Percentiles rank a stretch among this genome's conserved stretches.
phyloP scores from a whole-genome alignment of 345 rosid species.

The Boechera retrofracta region DNA sequence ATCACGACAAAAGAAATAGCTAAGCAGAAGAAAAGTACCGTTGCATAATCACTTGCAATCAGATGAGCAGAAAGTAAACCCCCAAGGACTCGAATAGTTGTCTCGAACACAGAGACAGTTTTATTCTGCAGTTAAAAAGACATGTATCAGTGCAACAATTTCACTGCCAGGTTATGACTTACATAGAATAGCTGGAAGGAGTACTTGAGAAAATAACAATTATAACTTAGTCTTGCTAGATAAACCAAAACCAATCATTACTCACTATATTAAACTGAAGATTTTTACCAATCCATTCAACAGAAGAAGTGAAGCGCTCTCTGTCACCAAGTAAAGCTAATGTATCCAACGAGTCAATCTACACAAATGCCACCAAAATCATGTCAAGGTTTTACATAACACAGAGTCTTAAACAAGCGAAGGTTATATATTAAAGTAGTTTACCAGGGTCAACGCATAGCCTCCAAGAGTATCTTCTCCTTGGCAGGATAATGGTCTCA shows the following conservation, averaged over 20 bases:
- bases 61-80: slow-evolving; percentile 99
- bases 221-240: slow-evolving; percentile 11
- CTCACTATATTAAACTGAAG: slow-evolving; percentile 99
- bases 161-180: neutral
- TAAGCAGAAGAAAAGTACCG: slow-evolving; percentile 54
- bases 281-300: slow-evolving; percentile 97
- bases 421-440: neutral
- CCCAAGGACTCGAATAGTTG: slow-evolving; percentile 89
- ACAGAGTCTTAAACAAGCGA: neutral
- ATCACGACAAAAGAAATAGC: slow-evolving; percentile 20
- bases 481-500: slow-evolving; percentile 82
- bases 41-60: slow-evolving; percentile 95
- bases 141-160: slow-evolving; percentile 15
- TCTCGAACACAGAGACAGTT: slow-evolving; percentile 95
- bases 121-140: slow-evolving; percentile 69
- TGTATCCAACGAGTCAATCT: slow-evolving; percentile 95
- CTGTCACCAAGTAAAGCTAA: slow-evolving; percentile 89
- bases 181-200: neutral
- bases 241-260: slow-evolving; percentile 46
- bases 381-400: slow-evolving; percentile 27
- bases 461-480: slow-evolving; percentile 97
- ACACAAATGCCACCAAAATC: slow-evolving; percentile 27
- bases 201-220: slow-evolving; percentile 7
- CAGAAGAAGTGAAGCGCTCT: slow-evolving; percentile 74
- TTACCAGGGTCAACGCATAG: slow-evolving; percentile 94